A percentile compares a stretch with the other conserved stretches of the same genome.
phyloP scores from a whole-genome alignment of 139 green algal genomes.

The Chlamydomonas sphaeroides region DNA sequence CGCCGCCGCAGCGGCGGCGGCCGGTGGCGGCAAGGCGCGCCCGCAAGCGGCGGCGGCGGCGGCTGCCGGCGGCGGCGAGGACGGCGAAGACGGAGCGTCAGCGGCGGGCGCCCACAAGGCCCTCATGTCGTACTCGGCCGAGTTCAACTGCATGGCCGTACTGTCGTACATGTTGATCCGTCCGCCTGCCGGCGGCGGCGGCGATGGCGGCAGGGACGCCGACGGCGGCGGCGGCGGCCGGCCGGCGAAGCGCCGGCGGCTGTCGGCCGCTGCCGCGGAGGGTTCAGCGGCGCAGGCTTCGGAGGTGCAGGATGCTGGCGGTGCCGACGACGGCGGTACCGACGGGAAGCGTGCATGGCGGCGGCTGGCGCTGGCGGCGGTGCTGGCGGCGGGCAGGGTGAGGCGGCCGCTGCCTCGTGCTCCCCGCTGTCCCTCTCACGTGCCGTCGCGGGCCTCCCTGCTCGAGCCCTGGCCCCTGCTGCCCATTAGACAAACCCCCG shows the following conservation, averaged over 20 bases:
- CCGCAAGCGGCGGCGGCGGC: not conserved
- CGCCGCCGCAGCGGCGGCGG: not conserved
- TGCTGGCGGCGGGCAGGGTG: not conserved
- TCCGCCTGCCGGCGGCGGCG: not conserved
- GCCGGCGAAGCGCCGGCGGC: conserved; percentile 3
- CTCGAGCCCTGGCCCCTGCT: no score
- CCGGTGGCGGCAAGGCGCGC: not conserved
- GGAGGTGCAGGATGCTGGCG: no score
- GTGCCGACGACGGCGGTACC: not conserved
- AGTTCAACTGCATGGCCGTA: conserved; percentile 41
- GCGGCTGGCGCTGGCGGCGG: not conserved
- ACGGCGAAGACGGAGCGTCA: not conserved
- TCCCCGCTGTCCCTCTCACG: no score
- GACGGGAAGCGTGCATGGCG: not conserved
- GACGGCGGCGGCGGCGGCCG: not conserved
- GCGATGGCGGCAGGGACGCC: not conserved
- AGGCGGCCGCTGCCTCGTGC: no score
- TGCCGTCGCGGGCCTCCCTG: no score
- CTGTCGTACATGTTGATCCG: conserved; percentile 28
- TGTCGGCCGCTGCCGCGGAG: not conserved
- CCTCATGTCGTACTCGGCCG: not conserved
- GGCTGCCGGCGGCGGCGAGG: not conserved
- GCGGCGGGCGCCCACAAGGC: not conserved
- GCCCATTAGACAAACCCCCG: no score
- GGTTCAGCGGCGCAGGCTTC: not conserved